Evolutionary conservation across 345 rosid genomes (phyloP).

Genomic region (Nephelium lappaceum): DNA sequence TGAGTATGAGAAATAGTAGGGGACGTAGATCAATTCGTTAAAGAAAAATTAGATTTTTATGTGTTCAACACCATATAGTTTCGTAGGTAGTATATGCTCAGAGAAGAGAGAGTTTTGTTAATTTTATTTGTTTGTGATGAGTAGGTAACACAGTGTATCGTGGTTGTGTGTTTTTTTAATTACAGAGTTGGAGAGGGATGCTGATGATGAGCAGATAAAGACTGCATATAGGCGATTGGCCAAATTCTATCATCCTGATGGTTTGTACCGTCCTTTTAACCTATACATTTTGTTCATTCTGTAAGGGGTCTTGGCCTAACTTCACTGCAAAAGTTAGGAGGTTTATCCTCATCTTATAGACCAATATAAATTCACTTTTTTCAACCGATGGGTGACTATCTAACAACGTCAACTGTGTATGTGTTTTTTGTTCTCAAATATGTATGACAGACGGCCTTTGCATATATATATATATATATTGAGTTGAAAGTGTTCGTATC

Average conservation of each 20-base stretch:
- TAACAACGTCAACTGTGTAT: no score
- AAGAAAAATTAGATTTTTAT: neutral
- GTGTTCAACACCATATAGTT: no score
- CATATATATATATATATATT: neutral
- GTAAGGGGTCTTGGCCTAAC: no score
- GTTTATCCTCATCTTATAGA: no score
- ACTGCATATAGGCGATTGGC: conserved; percentile 87
- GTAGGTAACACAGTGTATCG: neutral
- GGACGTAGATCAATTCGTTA: neutral
- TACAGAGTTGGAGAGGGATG: conserved; percentile 82
- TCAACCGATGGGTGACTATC: no score
- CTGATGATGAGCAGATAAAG: conserved; percentile 86
- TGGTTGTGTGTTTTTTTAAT: conserved; percentile 17
- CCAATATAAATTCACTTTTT: no score
- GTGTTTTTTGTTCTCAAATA: neutral
- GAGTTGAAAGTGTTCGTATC: neutral
- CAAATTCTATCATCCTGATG: conserved; percentile 95
- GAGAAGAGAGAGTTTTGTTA: neutral
- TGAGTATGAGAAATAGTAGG: no score
- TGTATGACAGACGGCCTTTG: neutral
- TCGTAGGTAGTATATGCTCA: neutral
- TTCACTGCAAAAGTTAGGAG: no score
- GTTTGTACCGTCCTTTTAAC: conserved; percentile 40
- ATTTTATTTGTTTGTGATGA: neutral
- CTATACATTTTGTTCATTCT: neutral